A percentile compares a stretch with the other conserved stretches of the same genome.
phyloP scores from a whole-genome alignment of 106 monocot genomes.

The Narthecium ossifragum region DNA sequence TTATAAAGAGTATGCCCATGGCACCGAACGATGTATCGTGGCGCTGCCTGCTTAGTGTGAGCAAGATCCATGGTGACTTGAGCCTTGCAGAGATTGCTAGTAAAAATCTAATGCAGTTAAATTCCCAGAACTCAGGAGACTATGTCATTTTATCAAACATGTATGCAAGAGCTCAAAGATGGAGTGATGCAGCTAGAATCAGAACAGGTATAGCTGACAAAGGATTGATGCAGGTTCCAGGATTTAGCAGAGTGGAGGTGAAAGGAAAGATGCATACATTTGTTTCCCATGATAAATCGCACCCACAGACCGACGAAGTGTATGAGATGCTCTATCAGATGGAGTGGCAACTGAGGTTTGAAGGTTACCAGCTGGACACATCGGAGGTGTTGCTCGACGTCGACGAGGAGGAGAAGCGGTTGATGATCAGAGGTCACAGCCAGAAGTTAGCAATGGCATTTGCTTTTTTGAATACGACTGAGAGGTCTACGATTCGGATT shows the following conservation, averaged over 20 bases:
- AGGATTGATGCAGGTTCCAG: slow-evolving; percentile 38
- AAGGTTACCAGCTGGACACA: slow-evolving; percentile 43
- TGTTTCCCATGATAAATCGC: slow-evolving; percentile 51
- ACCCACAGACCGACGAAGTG: slow-evolving; percentile 21
- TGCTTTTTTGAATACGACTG: slow-evolving; percentile 29
- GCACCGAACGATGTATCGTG: slow-evolving; percentile 39
- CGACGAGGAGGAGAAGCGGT: slow-evolving; percentile 33
- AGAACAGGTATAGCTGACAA: slow-evolving; percentile 32
- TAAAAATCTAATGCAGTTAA: slow-evolving; percentile 29
- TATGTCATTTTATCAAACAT: slow-evolving; percentile 54
- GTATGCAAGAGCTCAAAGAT: slow-evolving; percentile 25
- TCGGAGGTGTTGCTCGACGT: slow-evolving; percentile 18
- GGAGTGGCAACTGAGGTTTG: slow-evolving; percentile 60
- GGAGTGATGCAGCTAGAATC: slow-evolving; percentile 39
- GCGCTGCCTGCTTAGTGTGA: slow-evolving; percentile 63
- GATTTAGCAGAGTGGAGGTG: slow-evolving; percentile 59
- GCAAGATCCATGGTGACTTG: slow-evolving; percentile 38
- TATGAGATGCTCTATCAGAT: slow-evolving; percentile 56
- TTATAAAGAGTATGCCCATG: slow-evolving; percentile 44
- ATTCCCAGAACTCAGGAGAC: slow-evolving; percentile 39
- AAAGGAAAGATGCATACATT: slow-evolving; percentile 45
- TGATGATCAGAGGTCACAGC: slow-evolving; percentile 30
- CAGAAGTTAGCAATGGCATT: slow-evolving; percentile 58
- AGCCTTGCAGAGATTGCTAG: slow-evolving; percentile 40
- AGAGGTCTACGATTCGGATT: slow-evolving; percentile 19